Conservation (phyloP, 805 yeast species). For the Helenozyma rhizophorensis region DNA sequence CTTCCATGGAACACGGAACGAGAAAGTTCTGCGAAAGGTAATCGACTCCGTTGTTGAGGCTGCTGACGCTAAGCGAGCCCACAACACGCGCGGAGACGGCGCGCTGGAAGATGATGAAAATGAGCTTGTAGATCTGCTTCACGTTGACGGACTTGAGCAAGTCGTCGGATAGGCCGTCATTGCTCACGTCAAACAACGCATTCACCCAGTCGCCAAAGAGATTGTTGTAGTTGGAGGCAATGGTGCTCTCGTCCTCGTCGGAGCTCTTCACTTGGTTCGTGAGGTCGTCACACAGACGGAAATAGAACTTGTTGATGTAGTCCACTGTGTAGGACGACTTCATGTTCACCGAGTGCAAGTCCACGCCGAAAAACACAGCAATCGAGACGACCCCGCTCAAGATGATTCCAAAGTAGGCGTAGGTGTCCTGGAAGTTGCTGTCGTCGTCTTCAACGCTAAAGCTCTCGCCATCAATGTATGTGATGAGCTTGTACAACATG, state of each 20-base stretch:
- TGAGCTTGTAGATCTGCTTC: slow-evolving; percentile 60
- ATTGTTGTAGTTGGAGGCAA: slow-evolving; percentile 28
- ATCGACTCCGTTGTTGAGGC: slow-evolving; percentile 74
- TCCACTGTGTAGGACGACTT: slow-evolving; percentile 29
- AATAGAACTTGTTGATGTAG: slow-evolving; percentile 31
- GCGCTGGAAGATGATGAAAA: slow-evolving; percentile 73
- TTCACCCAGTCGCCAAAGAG: slow-evolving; percentile 65
- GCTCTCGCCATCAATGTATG: slow-evolving; percentile 14
- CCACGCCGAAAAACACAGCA: slow-evolving; percentile 22
- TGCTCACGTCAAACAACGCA: slow-evolving; percentile 64
- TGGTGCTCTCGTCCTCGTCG: slow-evolving; percentile 26
- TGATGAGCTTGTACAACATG: slow-evolving; percentile 20
- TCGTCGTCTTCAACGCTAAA: slow-evolving; percentile 46
- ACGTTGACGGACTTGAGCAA: slow-evolving; percentile 62
- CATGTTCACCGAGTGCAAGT: slow-evolving; percentile 19
- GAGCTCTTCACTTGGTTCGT: slow-evolving; percentile 16
- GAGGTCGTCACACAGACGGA: slow-evolving; percentile 27
- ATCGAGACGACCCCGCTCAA: slow-evolving; percentile 31
- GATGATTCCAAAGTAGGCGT: slow-evolving; percentile 63
- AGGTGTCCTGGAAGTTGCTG: slow-evolving; percentile 59
- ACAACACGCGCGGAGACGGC: slow-evolving; percentile 57
- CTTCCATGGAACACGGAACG: slow-evolving; percentile 44
- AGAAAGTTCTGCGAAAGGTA: slow-evolving; percentile 81
- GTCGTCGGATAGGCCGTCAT: slow-evolving; percentile 80
- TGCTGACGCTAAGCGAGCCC: slow-evolving; percentile 53